Evolutionary conservation across 139 green algal species (phyloP).

Genomic region (Microglena sp.): DNA sequence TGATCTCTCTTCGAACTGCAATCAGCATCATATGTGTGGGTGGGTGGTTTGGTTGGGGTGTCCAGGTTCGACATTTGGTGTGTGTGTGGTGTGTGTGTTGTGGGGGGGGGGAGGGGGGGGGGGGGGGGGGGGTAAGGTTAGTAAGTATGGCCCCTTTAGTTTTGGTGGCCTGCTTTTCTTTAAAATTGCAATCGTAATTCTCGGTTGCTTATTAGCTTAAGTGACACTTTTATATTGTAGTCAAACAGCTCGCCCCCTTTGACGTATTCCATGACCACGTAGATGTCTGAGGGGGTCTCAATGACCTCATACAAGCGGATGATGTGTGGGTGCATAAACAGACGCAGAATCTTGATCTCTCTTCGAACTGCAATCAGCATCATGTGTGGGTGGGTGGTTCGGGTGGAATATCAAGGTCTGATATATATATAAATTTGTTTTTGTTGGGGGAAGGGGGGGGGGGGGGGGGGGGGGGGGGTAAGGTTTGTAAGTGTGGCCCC

Average conservation of each 20-base stretch:
- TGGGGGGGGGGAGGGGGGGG: not conserved
- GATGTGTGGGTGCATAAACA: constrained; percentile 99
- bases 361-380: constrained; percentile 70
- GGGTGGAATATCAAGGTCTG: no score
- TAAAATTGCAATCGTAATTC: no score
- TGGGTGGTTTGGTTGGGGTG: not conserved
- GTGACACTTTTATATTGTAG: no score
- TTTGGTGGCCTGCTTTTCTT: no score
- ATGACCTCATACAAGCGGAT: constrained; percentile 98
- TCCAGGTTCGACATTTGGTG: not conserved
- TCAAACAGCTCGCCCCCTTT: no score
- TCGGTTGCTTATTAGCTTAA: no score
- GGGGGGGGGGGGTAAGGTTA: not conserved
- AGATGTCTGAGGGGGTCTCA: constrained; percentile 94
- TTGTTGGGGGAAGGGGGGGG: no score
- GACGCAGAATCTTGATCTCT: constrained; percentile 93
- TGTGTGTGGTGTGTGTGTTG: not conserved
- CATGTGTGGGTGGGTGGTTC: no score
- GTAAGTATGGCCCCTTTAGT: not conserved
- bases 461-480: no score
- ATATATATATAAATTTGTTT: no score
- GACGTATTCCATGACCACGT: constrained; percentile 99
- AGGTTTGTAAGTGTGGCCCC: no score
- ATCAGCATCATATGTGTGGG: not conserved
- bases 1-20: constrained; percentile 83